Evolutionary conservation across 768 basidiomycete genomes (phyloP), one percentile per base, ranked within the genome.

Genomic region (Tricholoma flavovirens): DNA sequence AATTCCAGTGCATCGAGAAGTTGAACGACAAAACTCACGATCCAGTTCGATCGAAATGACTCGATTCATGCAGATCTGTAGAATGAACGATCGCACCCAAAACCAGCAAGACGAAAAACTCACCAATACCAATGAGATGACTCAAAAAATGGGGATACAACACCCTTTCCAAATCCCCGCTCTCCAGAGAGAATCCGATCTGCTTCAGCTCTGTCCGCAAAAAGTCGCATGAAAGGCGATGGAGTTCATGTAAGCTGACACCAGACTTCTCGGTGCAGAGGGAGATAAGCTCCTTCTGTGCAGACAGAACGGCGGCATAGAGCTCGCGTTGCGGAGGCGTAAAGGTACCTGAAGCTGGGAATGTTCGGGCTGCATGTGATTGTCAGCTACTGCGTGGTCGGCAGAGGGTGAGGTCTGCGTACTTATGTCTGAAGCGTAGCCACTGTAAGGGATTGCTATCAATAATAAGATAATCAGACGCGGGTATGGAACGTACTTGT

Each of bases 341-440:
- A 70, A 98, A 98, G 22, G 67, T 76, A 2, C 95, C 95, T 1
- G 86, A 86, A 15, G 82, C 87, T 1, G 97, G 97, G 67, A 84
- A 99, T 9, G 94, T 93, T 33, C 90, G 88, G 17, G 91, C 89
- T 92, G 58, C 8, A 52, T 10, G 46, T 53, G 26, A 5, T 24
- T 24, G 43, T 50, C 48, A 59, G 49, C 46, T 12, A 56, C 33
- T 15, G 21, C 2, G 12, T 43, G 43, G 17, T 36, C 43, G 17
- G 26, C 24, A 53, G 38, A 49, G 32, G 30, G 48, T 29, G 45
- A 33, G 57, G 10, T 32, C n/a, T 17, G 53, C 83, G 58, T 59
- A 90, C 90, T 96, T 62, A 98, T 95, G 67, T 98, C 96, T 46
- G 92, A 93, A 6, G 93, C 92, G 64, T 98, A 98, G 35, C 92